These are phyloP conservation scores for Sugiyamaella japonica DNA, from an alignment of 1,139 yeast species.

Conservation along the genomic window DNA sequence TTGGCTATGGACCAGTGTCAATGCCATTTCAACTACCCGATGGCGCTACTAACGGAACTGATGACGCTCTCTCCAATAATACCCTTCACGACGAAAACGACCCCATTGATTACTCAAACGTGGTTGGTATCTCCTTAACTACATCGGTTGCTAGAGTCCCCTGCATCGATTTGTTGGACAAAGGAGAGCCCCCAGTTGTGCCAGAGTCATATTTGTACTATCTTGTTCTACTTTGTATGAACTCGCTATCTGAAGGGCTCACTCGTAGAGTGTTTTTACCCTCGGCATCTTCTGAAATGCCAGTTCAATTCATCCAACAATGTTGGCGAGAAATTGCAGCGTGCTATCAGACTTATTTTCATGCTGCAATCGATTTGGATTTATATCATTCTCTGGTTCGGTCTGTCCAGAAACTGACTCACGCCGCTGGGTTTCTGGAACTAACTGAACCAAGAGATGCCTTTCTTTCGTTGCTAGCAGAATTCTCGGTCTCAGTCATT, in stretches of 20 bases:
- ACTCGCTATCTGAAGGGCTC: slow-evolving; percentile 65
- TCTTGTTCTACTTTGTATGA: slow-evolving; percentile 56
- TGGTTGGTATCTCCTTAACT: slow-evolving; percentile 31
- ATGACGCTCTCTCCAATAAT: slow-evolving; percentile 12
- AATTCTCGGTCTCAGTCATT: slow-evolving; percentile 39
- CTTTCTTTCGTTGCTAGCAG: slow-evolving; percentile 58
- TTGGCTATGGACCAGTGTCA: slow-evolving; percentile 32
- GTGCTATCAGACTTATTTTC: slow-evolving; percentile 55
- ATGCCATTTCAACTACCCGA: slow-evolving; percentile 22
- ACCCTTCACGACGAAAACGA: slow-evolving; percentile 15
- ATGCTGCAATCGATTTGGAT: slow-evolving; percentile 67
- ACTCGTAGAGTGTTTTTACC: slow-evolving; percentile 54
- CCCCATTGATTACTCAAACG: slow-evolving; percentile 19
- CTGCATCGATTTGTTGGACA: slow-evolving; percentile 75
- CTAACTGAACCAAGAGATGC: slow-evolving; percentile 58
- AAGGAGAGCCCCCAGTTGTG: slow-evolving; percentile 62
- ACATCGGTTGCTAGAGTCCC: slow-evolving; percentile 52
- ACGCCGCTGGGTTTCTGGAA: slow-evolving; percentile 75
- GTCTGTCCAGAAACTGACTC: slow-evolving; percentile 76
- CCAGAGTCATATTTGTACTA: slow-evolving; percentile 65
- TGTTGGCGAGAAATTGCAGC: slow-evolving; percentile 51
- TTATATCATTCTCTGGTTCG: slow-evolving; percentile 64
- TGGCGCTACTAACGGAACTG: neutral
- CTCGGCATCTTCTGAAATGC: slow-evolving; percentile 12
- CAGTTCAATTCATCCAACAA: slow-evolving; percentile 40